A percentile compares a stretch with the other conserved stretches of the same genome.
Conservation (phyloP, 768 basidiomycete genomes). For the Bullera alba region DNA sequence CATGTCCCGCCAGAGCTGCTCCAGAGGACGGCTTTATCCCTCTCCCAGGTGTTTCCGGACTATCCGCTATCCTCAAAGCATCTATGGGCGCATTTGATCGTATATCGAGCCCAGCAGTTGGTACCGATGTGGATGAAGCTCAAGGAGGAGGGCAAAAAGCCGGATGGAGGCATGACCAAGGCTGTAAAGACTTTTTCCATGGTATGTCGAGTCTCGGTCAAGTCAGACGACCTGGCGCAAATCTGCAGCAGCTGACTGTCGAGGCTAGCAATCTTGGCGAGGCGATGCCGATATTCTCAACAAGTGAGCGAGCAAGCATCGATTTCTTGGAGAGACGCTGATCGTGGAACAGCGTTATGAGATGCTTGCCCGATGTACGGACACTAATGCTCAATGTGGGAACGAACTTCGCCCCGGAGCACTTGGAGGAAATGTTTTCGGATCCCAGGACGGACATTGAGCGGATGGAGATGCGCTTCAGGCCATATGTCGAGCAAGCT, state of each 20-base stretch:
- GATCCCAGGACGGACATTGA: conserved; percentile 51
- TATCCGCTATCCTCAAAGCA: conserved; percentile 55
- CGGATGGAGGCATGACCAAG: conserved; percentile 1
- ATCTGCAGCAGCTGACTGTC: conserved; percentile 47
- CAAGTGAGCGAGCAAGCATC: conserved; percentile 46
- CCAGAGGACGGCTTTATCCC: conserved; percentile 55
- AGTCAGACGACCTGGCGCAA: neutral
- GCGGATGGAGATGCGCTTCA: conserved; percentile 63
- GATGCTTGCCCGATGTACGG: conserved; percentile 53
- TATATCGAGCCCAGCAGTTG: conserved; percentile 55
- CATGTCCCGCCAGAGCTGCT: conserved; percentile 51
- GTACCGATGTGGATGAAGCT: conserved; percentile 57
- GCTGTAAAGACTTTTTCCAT: conserved; percentile 16
- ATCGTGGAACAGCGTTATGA: conserved; percentile 48
- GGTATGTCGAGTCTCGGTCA: conserved; percentile 9
- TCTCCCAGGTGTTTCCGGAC: conserved; percentile 60
- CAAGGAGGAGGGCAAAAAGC: conserved; percentile 31
- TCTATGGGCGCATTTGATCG: conserved; percentile 57
- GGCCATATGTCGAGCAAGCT: conserved; percentile 70
- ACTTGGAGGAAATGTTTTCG: conserved; percentile 63
- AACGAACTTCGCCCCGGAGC: conserved; percentile 72
- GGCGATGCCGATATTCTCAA: conserved; percentile 69
- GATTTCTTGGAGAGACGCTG: neutral
- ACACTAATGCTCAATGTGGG: conserved; percentile 64
- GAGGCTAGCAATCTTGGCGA: conserved; percentile 59